These are phyloP conservation scores for Kwoniella bestiolae DNA, from an alignment of 768 basidiomycete species.

Conservation along the genomic window DNA sequence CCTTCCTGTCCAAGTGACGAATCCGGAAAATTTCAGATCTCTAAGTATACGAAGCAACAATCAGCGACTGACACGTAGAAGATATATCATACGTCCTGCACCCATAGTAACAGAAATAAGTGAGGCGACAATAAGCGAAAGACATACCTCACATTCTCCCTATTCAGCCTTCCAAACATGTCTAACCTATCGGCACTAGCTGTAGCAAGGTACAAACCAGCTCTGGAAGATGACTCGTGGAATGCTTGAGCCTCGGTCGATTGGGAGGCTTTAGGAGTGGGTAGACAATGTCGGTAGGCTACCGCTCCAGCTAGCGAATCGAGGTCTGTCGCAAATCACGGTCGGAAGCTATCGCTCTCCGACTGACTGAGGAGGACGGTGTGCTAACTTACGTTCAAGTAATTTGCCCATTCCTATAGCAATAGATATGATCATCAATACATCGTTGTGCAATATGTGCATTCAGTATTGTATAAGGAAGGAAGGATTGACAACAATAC, in stretches of 20 bases:
- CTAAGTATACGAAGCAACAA: no score
- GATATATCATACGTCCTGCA: no score
- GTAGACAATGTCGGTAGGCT: conserved; percentile 70
- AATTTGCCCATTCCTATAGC: conserved; percentile 53
- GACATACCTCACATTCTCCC: conserved; percentile 51
- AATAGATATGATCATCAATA: no score
- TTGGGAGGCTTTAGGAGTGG: conserved; percentile 17
- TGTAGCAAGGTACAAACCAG: conserved; percentile 80
- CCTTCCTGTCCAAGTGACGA: conserved; percentile 75
- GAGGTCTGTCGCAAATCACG: conserved; percentile 61
- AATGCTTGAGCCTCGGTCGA: conserved; percentile 57
- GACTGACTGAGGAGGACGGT: neutral
- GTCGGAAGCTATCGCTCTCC: neutral
- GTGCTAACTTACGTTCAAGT: conserved; percentile 48
- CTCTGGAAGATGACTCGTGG: conserved; percentile 64
- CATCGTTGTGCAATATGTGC: neutral
- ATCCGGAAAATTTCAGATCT: conserved; percentile 75
- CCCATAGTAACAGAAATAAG: no score
- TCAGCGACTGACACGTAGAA: no score
- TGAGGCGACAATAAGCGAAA: no score
- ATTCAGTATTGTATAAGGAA: no score
- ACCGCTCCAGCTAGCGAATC: conserved; percentile 85
- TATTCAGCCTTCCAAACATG: conserved; percentile 50
- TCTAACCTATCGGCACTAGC: conserved; percentile 73
- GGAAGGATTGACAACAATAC: no score